Percentiles rank a stretch among this genome's conserved stretches.
Conservation (phyloP, 768 basidiomycete species). For the Leucogyrophana mollusca region DNA sequence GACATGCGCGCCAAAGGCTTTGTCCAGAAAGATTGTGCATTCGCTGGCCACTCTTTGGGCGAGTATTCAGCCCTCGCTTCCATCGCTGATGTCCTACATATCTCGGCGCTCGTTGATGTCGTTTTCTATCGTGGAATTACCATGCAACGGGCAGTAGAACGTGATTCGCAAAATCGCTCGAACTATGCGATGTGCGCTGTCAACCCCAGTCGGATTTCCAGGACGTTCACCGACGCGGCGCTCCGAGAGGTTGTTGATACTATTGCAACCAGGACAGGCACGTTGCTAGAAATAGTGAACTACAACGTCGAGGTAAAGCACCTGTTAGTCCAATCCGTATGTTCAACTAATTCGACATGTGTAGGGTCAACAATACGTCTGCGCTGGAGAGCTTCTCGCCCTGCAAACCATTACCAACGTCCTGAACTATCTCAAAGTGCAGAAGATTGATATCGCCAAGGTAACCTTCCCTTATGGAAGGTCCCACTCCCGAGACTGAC, state of each 20-base stretch:
- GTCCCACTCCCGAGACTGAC: neutral
- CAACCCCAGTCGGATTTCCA: constrained; percentile 93
- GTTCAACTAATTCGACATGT: constrained; percentile 7
- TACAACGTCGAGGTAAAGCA: constrained; percentile 81
- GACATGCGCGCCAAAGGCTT: constrained; percentile 97
- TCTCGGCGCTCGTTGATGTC: constrained; percentile 94
- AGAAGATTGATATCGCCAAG: constrained; percentile 93
- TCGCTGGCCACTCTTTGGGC: constrained; percentile 97
- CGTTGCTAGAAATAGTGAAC: constrained; percentile 97
- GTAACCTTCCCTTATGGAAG: constrained; percentile 32
- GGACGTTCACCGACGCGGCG: constrained; percentile 91
- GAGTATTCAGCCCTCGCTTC: constrained; percentile 98
- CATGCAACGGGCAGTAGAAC: constrained; percentile 99
- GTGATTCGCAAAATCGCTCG: constrained; percentile 88
- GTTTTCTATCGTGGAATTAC: constrained; percentile 99
- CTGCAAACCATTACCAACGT: constrained; percentile 95
- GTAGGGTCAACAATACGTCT: constrained; percentile 99
- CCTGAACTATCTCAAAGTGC: constrained; percentile 91
- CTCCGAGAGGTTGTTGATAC: constrained; percentile 96
- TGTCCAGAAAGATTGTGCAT: constrained; percentile 88
- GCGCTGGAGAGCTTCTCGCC: constrained; percentile 93
- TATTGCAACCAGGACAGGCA: constrained; percentile 72
- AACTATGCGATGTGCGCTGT: constrained; percentile 99
- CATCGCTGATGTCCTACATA: constrained; percentile 94
- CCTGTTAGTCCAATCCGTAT: neutral